A percentile compares a stretch with the other conserved stretches of the same genome.
Evolutionary conservation across 495 filamentous ascomycete species (phyloP).

Genomic region (Aspergillus nidulans): DNA sequence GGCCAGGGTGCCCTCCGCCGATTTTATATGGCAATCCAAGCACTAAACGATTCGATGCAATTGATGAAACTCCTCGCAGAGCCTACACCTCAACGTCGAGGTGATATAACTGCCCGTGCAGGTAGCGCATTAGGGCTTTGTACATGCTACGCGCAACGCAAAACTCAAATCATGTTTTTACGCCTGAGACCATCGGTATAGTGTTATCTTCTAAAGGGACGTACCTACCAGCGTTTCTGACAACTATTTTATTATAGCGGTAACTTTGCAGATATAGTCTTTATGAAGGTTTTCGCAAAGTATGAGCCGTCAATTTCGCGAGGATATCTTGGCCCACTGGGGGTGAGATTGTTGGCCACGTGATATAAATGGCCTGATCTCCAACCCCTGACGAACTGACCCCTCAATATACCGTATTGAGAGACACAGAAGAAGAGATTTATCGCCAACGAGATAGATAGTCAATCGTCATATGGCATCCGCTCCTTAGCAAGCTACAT

Average conservation of each 20-base stretch:
- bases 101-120: constrained; percentile 21
- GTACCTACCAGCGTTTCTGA: constrained; percentile 32
- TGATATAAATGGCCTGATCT: no score
- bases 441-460: no score
- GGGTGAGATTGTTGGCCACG: constrained; percentile 41
- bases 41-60: constrained; percentile 15
- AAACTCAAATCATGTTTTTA: constrained; percentile 18
- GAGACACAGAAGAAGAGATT: no score
- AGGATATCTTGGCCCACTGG: constrained; percentile 36
- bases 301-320: constrained; percentile 45
- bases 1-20: constrained; percentile 16
- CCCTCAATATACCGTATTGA: no score
- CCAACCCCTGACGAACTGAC: no score
- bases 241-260: constrained; percentile 43
- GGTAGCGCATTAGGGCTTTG: constrained; percentile 29
- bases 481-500: no score
- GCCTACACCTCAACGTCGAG: constrained; percentile 18
- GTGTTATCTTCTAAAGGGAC: constrained; percentile 36
- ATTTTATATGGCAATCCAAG: constrained; percentile 9
- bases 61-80: constrained; percentile 10
- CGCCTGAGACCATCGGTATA: constrained; percentile 35
- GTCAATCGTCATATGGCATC: no score
- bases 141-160: constrained; percentile 19
- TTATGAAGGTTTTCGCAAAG: constrained; percentile 34
- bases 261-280: constrained; percentile 47